Percentiles rank a stretch among this genome's conserved stretches.
These are phyloP conservation scores for Fagopyrum tataricum DNA, from an alignment of 148 eudicot genomes.

Conservation along the genomic window DNA sequence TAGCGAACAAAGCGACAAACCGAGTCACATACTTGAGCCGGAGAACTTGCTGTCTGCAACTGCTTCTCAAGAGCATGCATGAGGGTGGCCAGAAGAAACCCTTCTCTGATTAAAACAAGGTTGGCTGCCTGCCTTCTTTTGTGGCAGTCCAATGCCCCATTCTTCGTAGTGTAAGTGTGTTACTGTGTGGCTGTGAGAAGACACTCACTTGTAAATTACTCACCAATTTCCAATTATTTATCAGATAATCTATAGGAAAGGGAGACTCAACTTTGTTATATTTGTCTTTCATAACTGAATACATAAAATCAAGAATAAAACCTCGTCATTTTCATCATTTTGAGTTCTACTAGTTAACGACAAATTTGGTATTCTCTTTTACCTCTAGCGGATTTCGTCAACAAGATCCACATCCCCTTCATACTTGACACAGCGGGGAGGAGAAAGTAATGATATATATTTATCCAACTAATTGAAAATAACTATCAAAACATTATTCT, in stretches of 20 bases:
- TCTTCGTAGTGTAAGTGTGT: neutral
- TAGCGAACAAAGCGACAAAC: too few relatives aligned
- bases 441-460: too few relatives aligned
- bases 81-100: neutral
- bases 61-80: neutral
- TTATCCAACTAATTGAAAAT: too few relatives aligned
- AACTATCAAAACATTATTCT: too few relatives aligned
- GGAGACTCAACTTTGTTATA: constrained; percentile 1
- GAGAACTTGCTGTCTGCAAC: neutral
- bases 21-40: neutral
- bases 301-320: too few relatives aligned
- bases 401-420: too few relatives aligned
- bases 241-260: neutral
- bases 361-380: too few relatives aligned
- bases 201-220: constrained; percentile 3
- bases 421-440: too few relatives aligned
- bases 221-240: neutral
- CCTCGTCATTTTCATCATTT: too few relatives aligned
- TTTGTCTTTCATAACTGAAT: too few relatives aligned
- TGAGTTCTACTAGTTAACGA: too few relatives aligned
- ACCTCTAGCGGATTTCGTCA: too few relatives aligned
- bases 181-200: neutral
- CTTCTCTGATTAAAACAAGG: neutral
- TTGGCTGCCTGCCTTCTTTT: constrained; percentile 11
- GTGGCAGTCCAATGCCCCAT: neutral